phyloP scores from a whole-genome alignment of 495 filamentous ascomycete species.

The Sordaria brevicollis region DNA sequence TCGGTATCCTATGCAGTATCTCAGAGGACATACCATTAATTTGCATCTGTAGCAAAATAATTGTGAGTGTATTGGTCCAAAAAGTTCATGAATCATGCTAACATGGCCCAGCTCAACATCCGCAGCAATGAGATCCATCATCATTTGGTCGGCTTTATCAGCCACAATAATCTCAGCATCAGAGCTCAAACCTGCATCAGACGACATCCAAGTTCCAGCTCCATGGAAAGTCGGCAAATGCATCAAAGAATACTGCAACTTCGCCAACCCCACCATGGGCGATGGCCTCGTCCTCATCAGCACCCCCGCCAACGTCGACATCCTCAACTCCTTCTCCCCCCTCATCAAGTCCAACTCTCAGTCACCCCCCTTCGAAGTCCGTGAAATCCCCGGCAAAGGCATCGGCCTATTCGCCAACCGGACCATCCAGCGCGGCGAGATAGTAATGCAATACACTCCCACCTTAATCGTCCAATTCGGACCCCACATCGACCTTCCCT shows the following conservation, averaged over 20 bases:
- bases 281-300: constrained; percentile 27
- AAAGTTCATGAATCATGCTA: background rate
- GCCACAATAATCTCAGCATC: background rate
- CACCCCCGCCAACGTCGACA: constrained; percentile 14
- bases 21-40: background rate
- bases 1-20: background rate
- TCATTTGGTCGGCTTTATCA: background rate
- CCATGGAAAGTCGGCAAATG: constrained; percentile 28
- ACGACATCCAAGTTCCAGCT: background rate
- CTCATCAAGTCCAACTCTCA: background rate
- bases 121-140: background rate
- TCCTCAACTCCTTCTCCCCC: constrained; percentile 10
- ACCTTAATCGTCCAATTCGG: constrained; percentile 21
- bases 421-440: constrained; percentile 27
- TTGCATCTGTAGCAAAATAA: background rate
- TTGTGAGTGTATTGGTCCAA: background rate
- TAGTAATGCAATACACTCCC: constrained; percentile 23
- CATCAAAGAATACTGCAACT: constrained; percentile 27
- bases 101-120: background rate
- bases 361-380: constrained; percentile 15
- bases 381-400: constrained; percentile 27
- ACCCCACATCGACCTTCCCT: constrained; percentile 17
- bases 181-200: background rate
- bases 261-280: constrained; percentile 13
- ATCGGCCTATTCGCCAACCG: constrained; percentile 28